phyloP scores from a whole-genome alignment of 345 rosid genomes.

The Moringa oleifera region DNA sequence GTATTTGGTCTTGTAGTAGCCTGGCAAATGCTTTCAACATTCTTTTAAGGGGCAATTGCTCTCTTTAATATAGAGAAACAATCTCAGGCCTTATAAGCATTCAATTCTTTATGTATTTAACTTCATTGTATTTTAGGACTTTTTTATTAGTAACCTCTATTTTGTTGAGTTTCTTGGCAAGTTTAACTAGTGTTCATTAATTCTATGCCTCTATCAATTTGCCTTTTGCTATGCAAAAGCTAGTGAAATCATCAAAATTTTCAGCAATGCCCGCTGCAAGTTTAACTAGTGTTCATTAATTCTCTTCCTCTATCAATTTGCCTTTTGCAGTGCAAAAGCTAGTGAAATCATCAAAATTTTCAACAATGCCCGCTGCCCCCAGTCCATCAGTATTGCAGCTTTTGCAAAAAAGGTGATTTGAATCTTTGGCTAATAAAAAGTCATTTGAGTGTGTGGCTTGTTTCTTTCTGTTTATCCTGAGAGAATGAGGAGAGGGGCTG shows the following conservation, averaged over 20 bases:
- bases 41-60: no score
- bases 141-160: no score
- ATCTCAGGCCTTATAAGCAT: no score
- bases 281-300: no score
- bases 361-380: constrained; percentile 65
- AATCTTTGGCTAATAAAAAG: background rate
- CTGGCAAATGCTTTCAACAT: no score
- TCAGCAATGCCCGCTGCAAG: no score
- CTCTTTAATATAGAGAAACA: no score
- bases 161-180: background rate
- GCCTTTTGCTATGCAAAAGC: no score
- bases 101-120: no score
- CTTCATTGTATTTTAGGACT: background rate
- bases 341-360: constrained; percentile 64
- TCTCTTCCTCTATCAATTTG: background rate
- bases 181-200: no score
- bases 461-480: constrained; percentile 6
- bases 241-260: no score
- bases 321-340: constrained; percentile 60
- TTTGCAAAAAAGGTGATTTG: constrained; percentile 77
- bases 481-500: background rate
- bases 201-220: background rate
- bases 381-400: constrained; percentile 59
- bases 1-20: no score
- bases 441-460: constrained; percentile 4